Base-by-base conservation (phyloP, 2,329 filamentous ascomycete species). In the Amauroascus niger region DNA sequence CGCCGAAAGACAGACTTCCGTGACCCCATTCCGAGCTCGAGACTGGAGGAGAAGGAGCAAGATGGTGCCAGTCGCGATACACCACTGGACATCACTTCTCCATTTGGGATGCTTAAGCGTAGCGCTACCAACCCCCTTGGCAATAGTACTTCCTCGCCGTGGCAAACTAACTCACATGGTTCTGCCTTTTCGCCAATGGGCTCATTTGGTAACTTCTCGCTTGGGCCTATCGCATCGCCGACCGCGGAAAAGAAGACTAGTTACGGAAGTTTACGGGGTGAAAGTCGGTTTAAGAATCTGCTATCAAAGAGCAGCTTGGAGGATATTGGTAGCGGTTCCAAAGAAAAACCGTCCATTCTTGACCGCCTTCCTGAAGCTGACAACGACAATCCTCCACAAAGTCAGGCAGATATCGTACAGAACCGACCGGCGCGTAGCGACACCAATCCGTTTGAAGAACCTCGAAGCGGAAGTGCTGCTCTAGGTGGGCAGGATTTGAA, bases 141-240 rank as follows among this genome's bases (percentile, higher is more conserved):
- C 13, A 41, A 39, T 9, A 46, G 13, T 28, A 37, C 43, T 7
- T 43, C 45, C 0, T 81, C 79, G 13, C 78, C 80, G 7, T 85
- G 80, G 79, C 74, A 77, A 20, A 71, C 78, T 28, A 77, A 79
- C 13, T 54, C 56, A 30, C 79, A 80, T 52, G 76, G 75, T 48
- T 78, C 83, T 41, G 79, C 81, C 11, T 81, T 87, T 61, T 79
- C 83, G 6, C 81, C 83, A 1, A 86, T 90, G 76, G 89, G 91
- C 32, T 84, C 84, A 20, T 98, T 98, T 70, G 91, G 91, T 9
- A 93, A 83, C 63, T 97, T 97, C 68, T 84, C 86, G n/a, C 69
- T 94, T 50, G 73, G 71, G 11, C 69, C 66, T 35, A 70, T 73
- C 46, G 69, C 79, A 2, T 72, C 75, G 28, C 76, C 78, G 32